Conservation (phyloP, 2,329 filamentous ascomycete genomes). For the Beauveria medogensis region DNA sequence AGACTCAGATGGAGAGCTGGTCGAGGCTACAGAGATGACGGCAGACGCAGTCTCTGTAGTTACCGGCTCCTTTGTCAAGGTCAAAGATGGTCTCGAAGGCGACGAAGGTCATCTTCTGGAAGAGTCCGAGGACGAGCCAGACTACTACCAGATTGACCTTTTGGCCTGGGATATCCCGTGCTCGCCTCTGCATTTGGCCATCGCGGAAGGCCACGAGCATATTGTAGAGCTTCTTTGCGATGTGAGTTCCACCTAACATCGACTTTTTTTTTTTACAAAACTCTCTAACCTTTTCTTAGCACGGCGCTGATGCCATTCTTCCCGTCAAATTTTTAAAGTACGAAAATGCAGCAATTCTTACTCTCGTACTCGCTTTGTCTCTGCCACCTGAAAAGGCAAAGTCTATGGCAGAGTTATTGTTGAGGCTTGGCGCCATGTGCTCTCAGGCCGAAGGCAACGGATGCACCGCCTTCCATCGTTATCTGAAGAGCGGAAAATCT, state of each 20-base stretch:
- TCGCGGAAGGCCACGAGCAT: constrained; percentile 61
- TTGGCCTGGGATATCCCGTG: constrained; percentile 72
- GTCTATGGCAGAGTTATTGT: constrained; percentile 55
- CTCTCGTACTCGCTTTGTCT: constrained; percentile 57
- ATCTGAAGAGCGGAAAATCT: constrained; percentile 42
- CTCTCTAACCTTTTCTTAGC: constrained; percentile 35
- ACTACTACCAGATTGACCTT: constrained; percentile 71
- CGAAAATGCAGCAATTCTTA: constrained; percentile 56
- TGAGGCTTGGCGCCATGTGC: constrained; percentile 63
- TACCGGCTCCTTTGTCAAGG: constrained; percentile 69
- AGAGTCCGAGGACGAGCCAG: constrained; percentile 56
- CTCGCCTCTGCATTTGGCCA: constrained; percentile 71
- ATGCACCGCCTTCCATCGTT: constrained; percentile 58
- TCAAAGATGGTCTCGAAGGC: constrained; percentile 40
- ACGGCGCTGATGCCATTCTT: constrained; percentile 68
- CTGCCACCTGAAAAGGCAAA: constrained; percentile 56
- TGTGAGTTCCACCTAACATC: constrained; percentile 24
- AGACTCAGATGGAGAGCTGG: constrained; percentile 33
- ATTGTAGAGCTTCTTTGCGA: constrained; percentile 62
- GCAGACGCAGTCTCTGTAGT: constrained; percentile 44
- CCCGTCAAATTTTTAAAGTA: constrained; percentile 59
- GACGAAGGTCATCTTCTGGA: constrained; percentile 38
- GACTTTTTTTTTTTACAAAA: neutral
- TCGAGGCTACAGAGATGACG: constrained; percentile 40
- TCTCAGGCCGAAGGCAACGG: constrained; percentile 62